These are phyloP conservation scores for Biscogniauxia sp. DNA, from an alignment of 2,329 filamentous ascomycete genomes.

Conservation along the genomic window DNA sequence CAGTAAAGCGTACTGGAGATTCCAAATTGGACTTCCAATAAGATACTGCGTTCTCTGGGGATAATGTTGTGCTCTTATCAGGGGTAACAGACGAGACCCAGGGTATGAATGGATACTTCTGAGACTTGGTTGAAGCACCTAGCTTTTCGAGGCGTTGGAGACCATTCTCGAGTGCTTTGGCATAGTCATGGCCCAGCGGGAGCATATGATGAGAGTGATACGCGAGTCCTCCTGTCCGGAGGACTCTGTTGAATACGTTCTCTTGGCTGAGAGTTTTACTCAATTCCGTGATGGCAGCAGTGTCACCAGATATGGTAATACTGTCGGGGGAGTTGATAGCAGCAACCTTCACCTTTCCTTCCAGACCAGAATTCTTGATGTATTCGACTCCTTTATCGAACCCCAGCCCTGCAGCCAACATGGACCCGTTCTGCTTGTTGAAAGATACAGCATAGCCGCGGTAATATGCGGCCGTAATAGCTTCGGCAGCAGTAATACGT, in stretches of 20 bases:
- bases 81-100: no score
- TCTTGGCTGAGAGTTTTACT: conserved; percentile 4
- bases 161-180: no score
- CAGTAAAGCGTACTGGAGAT: no score
- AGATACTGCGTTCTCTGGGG: no score
- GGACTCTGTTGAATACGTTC: conserved; percentile 21
- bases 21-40: no score
- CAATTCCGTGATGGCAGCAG: conserved; percentile 13
- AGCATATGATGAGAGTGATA: conserved; percentile 33
- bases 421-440: conserved; percentile 3
- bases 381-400: not conserved
- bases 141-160: no score
- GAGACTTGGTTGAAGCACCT: no score
- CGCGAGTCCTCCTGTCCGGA: conserved; percentile 23
- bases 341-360: conserved; percentile 6
- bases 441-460: conserved; percentile 10
- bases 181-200: no score
- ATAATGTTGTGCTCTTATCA: no score
- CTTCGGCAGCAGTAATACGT: conserved; percentile 9
- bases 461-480: conserved; percentile 19
- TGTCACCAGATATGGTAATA: conserved; percentile 29
- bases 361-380: not conserved
- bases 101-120: no score
- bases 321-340: conserved; percentile 28
- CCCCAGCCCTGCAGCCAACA: conserved; percentile 17